Base-by-base conservation (phyloP, 2,329 filamentous ascomycete genomes). In the Xylaria sp. region DNA sequence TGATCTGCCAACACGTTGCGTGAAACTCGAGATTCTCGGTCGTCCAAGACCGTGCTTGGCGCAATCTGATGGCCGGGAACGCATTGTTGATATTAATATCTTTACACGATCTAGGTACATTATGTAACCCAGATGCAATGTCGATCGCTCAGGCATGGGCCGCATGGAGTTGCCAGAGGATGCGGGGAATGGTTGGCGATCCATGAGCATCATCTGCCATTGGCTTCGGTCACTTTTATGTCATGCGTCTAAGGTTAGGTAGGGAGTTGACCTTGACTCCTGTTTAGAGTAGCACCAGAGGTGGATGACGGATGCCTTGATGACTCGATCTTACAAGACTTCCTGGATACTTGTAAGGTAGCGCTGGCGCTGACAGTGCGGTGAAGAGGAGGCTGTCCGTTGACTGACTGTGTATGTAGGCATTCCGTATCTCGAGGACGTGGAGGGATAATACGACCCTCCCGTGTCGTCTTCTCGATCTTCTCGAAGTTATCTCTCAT, bases 161-260 rank as follows among this genome's bases (percentile, higher is more conserved):
- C 42, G 42, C 42, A 46, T 46, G 42, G 42, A 46, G 42, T 46
- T 46, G 42, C 42, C 42, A 46, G 42, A 46, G 42, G 42, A 46
- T 46, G 56, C 48, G 53, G 59, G 53, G 39, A 53, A 60, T 5
- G 56, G 59, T 58, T 37, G 47, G 54, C 59, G 44, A 53, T 19
- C 42, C 4, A 18, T 35, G 34, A 54, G 54, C 61, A 42, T 49
- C 47, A 9, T 16, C 53, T 51, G 55, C 30, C 23, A 46, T 50
- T 56, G 49, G 23, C 18, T 35, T 44, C 30, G 35, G 8, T 48
- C 50, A 55, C 48, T 18, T 49, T 54, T 34, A 54, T 55, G 53
- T 63, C 61, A 61, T 59, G 47, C 39, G 55, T 39, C 19, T 53
- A 8, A 6, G 30, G 11, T 42, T 34, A 11, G n/a, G 13, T 37